phyloP scores from a whole-genome alignment of 305 asterid genomes.

The Andrographis paniculata region DNA sequence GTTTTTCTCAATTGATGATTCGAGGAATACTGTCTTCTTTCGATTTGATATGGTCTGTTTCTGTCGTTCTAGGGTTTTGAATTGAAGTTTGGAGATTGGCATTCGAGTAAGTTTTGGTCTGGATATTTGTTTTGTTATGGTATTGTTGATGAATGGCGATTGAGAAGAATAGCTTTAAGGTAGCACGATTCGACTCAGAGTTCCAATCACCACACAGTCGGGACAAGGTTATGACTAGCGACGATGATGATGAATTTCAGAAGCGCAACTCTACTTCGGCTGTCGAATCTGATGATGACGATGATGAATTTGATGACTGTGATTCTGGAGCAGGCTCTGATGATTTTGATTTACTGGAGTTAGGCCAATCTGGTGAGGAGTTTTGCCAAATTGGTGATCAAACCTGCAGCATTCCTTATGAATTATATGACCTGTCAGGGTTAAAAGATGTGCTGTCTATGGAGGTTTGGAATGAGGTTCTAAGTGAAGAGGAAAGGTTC shows the following conservation, averaged over 20 bases:
- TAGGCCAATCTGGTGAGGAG: conserved; percentile 87
- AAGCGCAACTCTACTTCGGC: conserved; percentile 37
- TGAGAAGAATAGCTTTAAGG: conserved; percentile 78
- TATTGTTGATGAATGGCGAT: conserved; percentile 78
- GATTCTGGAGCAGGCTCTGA: conserved; percentile 99
- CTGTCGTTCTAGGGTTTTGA: conserved; percentile 35
- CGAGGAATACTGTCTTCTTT: background rate
- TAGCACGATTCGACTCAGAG: conserved; percentile 61
- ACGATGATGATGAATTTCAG: conserved; percentile 73
- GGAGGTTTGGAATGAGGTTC: conserved; percentile 91
- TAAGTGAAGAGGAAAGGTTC: conserved; percentile 81
- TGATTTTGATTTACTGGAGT: conserved; percentile 81
- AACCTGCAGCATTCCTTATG: conserved; percentile 84
- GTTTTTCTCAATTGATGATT: conserved; percentile 3
- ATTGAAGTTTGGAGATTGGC: conserved; percentile 20
- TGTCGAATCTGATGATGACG: conserved; percentile 72
- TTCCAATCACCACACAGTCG: conserved; percentile 50
- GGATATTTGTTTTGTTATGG: conserved; percentile 19
- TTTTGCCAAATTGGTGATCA: conserved; percentile 91
- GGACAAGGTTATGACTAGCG: conserved; percentile 65
- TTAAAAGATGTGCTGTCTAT: conserved; percentile 65
- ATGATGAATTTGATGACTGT: conserved; percentile 87
- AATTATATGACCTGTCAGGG: conserved; percentile 80
- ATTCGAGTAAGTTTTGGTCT: conserved; percentile 13
- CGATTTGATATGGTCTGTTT: conserved; percentile 17